Evolutionary conservation across 306 rosid species (phyloP).

Genomic region (Gynostemma pentaphyllum): DNA sequence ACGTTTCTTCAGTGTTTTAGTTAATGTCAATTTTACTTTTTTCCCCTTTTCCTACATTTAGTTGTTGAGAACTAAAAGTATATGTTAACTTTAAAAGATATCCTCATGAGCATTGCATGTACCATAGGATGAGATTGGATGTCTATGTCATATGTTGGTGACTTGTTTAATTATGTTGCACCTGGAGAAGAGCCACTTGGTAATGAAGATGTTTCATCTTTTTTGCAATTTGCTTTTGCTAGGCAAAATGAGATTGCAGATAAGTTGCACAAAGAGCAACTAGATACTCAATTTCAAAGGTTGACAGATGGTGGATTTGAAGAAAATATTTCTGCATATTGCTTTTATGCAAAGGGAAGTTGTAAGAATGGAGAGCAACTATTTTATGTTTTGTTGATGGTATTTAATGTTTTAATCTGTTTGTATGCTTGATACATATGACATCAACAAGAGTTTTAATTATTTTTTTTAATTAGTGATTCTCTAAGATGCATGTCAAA

Average conservation of each 20-base stretch:
- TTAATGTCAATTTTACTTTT: neutral
- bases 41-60: neutral
- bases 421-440: neutral
- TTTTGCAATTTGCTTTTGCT: slow-evolving; percentile 9
- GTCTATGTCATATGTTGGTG: slow-evolving; percentile 96
- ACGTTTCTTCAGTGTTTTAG: neutral
- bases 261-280: slow-evolving; percentile 21
- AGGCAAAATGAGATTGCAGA: slow-evolving; percentile 14
- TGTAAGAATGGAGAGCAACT: slow-evolving; percentile 89
- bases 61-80: neutral
- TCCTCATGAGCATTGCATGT: slow-evolving; percentile 77
- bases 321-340: slow-evolving; percentile 50
- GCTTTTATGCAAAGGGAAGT: slow-evolving; percentile 70
- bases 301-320: slow-evolving; percentile 78
- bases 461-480: neutral
- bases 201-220: slow-evolving; percentile 20
- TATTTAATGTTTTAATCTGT: neutral
- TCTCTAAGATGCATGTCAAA: neutral
- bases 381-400: slow-evolving; percentile 3
- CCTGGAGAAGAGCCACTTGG: slow-evolving; percentile 44
- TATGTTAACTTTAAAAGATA: slow-evolving; percentile 25
- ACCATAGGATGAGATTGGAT: slow-evolving; percentile 95
- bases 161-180: slow-evolving; percentile 83
- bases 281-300: slow-evolving; percentile 35
- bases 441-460: neutral